Base-by-base conservation (phyloP, 73 alveolate species). In the Tetrahymena borealis region DNA sequence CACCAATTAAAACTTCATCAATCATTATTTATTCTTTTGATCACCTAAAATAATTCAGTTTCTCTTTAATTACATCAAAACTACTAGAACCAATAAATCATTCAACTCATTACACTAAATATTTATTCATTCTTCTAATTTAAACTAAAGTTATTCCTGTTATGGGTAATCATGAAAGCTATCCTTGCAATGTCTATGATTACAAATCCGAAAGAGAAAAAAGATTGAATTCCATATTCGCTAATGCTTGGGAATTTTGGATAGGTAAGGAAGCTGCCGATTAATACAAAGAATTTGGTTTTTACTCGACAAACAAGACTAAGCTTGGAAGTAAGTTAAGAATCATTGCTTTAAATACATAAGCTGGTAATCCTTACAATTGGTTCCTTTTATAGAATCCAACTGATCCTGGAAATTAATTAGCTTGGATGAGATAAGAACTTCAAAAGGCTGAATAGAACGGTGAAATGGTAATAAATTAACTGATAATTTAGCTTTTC, bases 121-220 rank as follows among this genome's bases (percentile, higher is more conserved):
- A 85, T 79, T 0, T 39, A 85, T n/a, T n/a, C n/a, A n/a, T n/a
- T n/a, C n/a, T n/a, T n/a, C n/a, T n/a, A n/a, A n/a, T n/a, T n/a
- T n/a, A n/a, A n/a, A n/a, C n/a, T n/a, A n/a, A n/a, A 39, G 90
- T 93, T 38, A 39, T 93, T 77, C 95, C 95, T 33, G 35, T 79
- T 39, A 42, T 93, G 38, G 95, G 95, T 79, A 93, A 93, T 93
- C 95, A 93, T 33, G 95, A 93, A 33, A 92, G 93, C 18, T 93
- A 39, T 36, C 95, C 95, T 20, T 91, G 90, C 18, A 93, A 93
- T 40, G 78, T 79, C 40, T 93, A 39, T 90, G 95, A 93, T 41
- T 93, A 93, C n/a, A 90, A 41, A 85, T 39, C 90, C 39, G 91
- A 93, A 9, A 93, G 90, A 39, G 95, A 93, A 39, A 41, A 42